These are phyloP conservation scores for Houttuynia cordata DNA, from an alignment of 164 flowering plant genomes.

Conservation along the genomic window DNA sequence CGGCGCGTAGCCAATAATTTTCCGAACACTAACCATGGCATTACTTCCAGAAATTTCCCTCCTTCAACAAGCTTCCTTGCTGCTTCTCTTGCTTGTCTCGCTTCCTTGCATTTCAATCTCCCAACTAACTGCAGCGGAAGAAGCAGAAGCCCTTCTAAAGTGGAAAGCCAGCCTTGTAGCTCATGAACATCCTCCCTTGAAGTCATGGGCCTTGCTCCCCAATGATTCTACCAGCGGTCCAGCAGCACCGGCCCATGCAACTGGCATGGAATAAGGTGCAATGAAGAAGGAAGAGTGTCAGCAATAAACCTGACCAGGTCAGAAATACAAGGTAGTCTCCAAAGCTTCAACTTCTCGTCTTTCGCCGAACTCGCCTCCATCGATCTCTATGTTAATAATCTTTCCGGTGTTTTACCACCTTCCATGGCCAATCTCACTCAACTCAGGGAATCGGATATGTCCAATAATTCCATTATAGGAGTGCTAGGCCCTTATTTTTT, in stretches of 20 bases:
- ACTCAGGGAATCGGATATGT: neutral
- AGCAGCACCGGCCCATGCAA: neutral
- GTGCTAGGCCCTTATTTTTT: constrained; percentile 1
- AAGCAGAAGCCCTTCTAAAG: too few species aligned
- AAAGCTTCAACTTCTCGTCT: neutral
- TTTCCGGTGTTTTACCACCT: neutral
- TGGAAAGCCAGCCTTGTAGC: too few species aligned
- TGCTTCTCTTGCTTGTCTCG: too few species aligned
- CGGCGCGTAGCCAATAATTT: too few species aligned
- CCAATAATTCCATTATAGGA: neutral
- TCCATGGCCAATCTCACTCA: constrained; percentile 66
- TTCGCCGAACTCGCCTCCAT: neutral
- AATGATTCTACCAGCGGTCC: neutral
- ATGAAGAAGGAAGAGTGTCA: neutral
- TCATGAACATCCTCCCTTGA: neutral
- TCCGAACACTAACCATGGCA: too few species aligned
- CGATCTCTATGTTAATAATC: neutral
- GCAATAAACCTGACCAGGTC: neutral
- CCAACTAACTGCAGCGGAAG: too few species aligned
- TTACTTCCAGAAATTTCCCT: too few species aligned
- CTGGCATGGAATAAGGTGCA: neutral
- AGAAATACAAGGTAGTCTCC: neutral
- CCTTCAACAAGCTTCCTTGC: too few species aligned
- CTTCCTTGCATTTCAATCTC: too few species aligned
- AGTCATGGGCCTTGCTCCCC: neutral